Base-by-base conservation (phyloP, 208 protist genomes). In the Trypanosoma boissoni region DNA sequence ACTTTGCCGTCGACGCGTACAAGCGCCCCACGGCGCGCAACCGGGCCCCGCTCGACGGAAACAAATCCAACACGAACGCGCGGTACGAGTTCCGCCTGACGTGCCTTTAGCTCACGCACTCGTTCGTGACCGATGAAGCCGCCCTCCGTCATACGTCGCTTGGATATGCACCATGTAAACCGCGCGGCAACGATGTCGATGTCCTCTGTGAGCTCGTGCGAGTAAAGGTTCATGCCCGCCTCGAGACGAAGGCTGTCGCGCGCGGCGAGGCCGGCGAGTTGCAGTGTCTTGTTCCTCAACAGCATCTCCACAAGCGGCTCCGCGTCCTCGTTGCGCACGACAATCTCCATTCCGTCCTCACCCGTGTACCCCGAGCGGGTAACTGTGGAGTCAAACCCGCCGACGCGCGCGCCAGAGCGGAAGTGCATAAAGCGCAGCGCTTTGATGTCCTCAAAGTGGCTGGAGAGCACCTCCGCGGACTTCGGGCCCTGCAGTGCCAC, bases 281-380 rank as follows among this genome's bases (percentile, higher is more conserved):
- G 54, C 10, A 75, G 76, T 12, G 68, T 69, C 27, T 67, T 55
- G 20, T 80, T 64, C 18, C 58, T 23, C 24, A 89, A 29, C 14
- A 96, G 74, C 10, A 86, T 45, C 51, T 87, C 73, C 20, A 78
- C 76, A 7, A 98, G 53, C 14, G 64, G 23, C 12, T 53, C 36
- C 26, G 63, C 79, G 12, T 95, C 43, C 20, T 70, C 64, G 27
- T 73, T 45, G 8, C 27, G 34, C n/a, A 86, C 81, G 0, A 78
- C 64, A 28, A 99, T 97, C 75, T 99, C 98, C 67, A 99, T 99
- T 29, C 98, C 98, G 74, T 99, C 98, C 76, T 99, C 98, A 49
- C 98, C 98, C 8, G 98, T 99, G 82, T 99, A 99, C 29, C 98
- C 95, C 78, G 88, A 98, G 51, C 97, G 83, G 1, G 91, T 87